These are phyloP conservation scores for Phytophthora hibernalis DNA, from an alignment of 352 stramenopile species.

Conservation along the genomic window DNA sequence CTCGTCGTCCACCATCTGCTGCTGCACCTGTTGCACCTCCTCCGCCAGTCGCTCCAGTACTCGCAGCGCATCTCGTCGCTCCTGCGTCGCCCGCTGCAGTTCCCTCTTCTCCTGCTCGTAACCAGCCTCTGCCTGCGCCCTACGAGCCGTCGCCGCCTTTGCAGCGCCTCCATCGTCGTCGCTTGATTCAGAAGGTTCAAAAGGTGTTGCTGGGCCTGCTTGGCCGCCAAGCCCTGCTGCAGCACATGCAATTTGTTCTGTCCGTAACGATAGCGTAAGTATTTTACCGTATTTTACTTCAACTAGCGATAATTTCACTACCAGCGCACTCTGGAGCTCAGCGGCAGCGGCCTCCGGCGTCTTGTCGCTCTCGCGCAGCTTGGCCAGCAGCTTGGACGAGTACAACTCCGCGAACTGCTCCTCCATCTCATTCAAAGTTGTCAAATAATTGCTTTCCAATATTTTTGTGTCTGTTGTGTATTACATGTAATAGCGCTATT, in stretches of 20 bases:
- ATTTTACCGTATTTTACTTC: not conserved
- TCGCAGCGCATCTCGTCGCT: slow-evolving; percentile 47
- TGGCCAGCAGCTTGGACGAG: slow-evolving; percentile 43
- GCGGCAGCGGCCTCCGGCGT: slow-evolving; percentile 23
- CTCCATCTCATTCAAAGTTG: not conserved
- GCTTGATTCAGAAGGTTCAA: slow-evolving; percentile 81
- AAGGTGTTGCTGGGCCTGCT: slow-evolving; percentile 78
- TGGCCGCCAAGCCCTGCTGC: slow-evolving; percentile 62
- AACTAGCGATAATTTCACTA: slow-evolving; percentile 7
- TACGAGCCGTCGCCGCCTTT: slow-evolving; percentile 29
- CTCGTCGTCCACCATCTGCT: slow-evolving; percentile 54
- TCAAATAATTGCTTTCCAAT: too few species aligned
- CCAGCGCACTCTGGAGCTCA: slow-evolving; percentile 43
- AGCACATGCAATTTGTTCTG: slow-evolving; percentile 53
- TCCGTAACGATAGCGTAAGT: not conserved
- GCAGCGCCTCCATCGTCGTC: slow-evolving; percentile 52
- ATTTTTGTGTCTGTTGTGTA: too few species aligned
- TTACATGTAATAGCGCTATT: too few species aligned
- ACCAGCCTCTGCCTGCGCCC: slow-evolving; percentile 33
- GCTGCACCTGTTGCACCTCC: slow-evolving; percentile 62
- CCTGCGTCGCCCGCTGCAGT: slow-evolving; percentile 50
- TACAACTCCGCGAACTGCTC: slow-evolving; percentile 57
- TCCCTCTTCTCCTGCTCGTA: slow-evolving; percentile 54
- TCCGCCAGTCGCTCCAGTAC: slow-evolving; percentile 51
- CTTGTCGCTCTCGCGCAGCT: slow-evolving; percentile 33